Percentiles rank a stretch among this genome's conserved stretches.
Evolutionary conservation across 805 yeast genomes (phyloP).

Genomic region (Allodekkera sacchari): DNA sequence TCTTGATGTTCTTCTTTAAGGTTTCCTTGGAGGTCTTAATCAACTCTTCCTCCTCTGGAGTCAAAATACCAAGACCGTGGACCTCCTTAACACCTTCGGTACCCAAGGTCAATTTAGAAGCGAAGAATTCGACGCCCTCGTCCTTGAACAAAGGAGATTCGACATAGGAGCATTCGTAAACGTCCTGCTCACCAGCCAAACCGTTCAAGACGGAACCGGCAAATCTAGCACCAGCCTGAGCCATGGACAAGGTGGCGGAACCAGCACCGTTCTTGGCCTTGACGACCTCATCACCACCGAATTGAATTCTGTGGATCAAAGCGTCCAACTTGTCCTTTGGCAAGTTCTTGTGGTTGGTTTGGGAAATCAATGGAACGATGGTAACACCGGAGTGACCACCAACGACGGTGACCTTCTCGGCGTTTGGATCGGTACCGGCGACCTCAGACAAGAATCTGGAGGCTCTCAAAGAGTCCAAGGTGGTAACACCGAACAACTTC

Average conservation of each 20-base stretch:
- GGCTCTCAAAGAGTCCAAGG: constrained; percentile 85
- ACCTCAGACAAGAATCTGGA: constrained; percentile 70
- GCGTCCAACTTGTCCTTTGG: constrained; percentile 57
- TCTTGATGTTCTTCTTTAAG: constrained; percentile 80
- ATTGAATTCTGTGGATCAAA: constrained; percentile 83
- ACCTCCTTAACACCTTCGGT: constrained; percentile 79
- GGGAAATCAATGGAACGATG: constrained; percentile 88
- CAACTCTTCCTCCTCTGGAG: constrained; percentile 77
- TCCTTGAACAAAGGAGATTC: constrained; percentile 74
- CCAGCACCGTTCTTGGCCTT: constrained; percentile 81
- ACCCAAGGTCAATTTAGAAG: constrained; percentile 90
- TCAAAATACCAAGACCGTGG: constrained; percentile 68
- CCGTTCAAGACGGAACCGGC: constrained; percentile 59
- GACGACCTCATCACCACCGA: constrained; percentile 86
- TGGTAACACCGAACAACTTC: constrained; percentile 93
- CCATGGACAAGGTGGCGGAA: constrained; percentile 81
- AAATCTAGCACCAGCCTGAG: constrained; percentile 74
- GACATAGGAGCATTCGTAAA: constrained; percentile 47
- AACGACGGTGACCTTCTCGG: constrained; percentile 77
- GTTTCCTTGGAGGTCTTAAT: constrained; percentile 81
- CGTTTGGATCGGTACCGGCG: constrained; percentile 65
- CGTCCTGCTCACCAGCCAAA: constrained; percentile 35
- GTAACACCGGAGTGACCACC: constrained; percentile 98
- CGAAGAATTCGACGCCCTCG: constrained; percentile 96
- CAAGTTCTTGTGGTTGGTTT: constrained; percentile 60